These are phyloP conservation scores for Cladobotryum mycophilum DNA, from an alignment of 2,329 filamentous ascomycete genomes.

Conservation along the genomic window DNA sequence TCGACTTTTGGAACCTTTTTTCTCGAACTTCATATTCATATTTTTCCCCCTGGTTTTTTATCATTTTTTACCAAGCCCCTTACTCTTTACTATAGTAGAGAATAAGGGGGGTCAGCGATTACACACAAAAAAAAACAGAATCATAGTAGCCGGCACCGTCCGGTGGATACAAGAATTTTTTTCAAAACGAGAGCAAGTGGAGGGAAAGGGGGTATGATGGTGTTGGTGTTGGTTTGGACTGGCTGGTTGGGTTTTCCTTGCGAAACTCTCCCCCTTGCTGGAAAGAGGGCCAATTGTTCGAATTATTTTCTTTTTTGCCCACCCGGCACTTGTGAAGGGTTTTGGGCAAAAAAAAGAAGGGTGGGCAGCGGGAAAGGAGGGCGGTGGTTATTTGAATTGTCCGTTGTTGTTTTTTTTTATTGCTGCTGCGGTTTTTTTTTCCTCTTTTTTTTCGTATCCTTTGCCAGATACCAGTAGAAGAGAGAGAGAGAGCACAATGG, in stretches of 20 bases:
- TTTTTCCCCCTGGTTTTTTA: not conserved
- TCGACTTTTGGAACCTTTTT: not conserved
- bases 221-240: no score
- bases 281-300: no score
- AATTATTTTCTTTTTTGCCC: not conserved
- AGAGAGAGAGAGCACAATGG: conserved; percentile 14
- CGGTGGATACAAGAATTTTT: no score
- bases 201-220: no score
- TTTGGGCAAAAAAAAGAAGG: not conserved
- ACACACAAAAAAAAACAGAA: not conserved
- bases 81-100: not conserved
- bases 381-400: not conserved
- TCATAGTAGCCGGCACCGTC: no score
- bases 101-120: conserved; percentile 4
- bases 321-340: not conserved
- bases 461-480: conserved; percentile 21
- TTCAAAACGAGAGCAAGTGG: no score
- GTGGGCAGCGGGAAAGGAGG: no score
- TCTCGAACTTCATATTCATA: not conserved
- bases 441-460: conserved; percentile 3
- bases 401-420: conserved; percentile 1
- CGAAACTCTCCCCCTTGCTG: no score
- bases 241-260: no score
- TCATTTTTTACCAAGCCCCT: not conserved
- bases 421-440: not conserved